Evolutionary conservation across 176 grass and related monocot genomes (phyloP).

Genomic region (Bonia amplexicaulis): DNA sequence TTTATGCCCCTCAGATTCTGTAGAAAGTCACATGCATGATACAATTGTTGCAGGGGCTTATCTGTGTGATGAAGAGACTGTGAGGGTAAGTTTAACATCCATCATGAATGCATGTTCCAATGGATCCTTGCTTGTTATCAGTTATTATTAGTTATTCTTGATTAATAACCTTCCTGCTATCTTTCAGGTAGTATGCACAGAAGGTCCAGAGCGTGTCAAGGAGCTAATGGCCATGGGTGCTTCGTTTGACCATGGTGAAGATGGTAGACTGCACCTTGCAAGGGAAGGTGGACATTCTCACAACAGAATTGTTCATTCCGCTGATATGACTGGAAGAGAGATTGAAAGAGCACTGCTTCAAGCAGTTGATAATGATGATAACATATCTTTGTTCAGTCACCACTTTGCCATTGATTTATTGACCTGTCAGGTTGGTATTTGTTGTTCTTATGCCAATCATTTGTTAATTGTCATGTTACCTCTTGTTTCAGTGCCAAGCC

Average conservation of each 20-base stretch:
- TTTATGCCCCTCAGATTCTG: constrained; percentile 89
- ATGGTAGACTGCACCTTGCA: constrained; percentile 87
- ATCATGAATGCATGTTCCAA: neutral
- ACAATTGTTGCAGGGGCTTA: constrained; percentile 95
- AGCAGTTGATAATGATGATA: constrained; percentile 83
- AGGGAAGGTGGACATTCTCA: constrained; percentile 97
- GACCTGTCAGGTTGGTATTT: constrained; percentile 68
- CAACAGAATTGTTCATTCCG: constrained; percentile 93
- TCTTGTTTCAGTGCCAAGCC: neutral
- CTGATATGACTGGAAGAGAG: constrained; percentile 94
- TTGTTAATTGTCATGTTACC: neutral
- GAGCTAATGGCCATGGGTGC: constrained; percentile 94
- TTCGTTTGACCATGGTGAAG: constrained; percentile 91
- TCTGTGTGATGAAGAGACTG: constrained; percentile 89
- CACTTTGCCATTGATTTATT: constrained; percentile 90
- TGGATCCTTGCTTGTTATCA: neutral
- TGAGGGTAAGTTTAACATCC: constrained; percentile 56
- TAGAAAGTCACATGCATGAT: constrained; percentile 94
- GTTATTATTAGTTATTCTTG: neutral
- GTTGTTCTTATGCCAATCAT: neutral
- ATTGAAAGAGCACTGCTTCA: constrained; percentile 88
- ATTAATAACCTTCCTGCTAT: neutral
- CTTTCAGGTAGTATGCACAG: constrained; percentile 89
- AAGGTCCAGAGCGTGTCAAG: constrained; percentile 90
- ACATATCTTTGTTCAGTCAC: constrained; percentile 76